A percentile compares a stretch with the other conserved stretches of the same genome.
phyloP scores from a whole-genome alignment of 306 rosid species.

The Bauhinia variegata region DNA sequence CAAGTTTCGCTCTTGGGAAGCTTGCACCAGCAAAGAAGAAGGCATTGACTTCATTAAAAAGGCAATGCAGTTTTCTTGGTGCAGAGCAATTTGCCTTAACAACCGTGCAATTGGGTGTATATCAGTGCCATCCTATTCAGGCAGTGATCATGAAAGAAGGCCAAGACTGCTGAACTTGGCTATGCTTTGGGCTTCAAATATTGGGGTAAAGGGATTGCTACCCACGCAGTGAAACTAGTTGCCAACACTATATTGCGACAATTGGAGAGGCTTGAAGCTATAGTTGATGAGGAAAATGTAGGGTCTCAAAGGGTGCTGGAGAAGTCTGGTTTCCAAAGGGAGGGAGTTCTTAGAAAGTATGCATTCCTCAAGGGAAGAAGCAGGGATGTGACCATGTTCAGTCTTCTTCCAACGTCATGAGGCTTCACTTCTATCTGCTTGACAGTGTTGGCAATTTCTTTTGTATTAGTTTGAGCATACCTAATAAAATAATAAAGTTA shows the following conservation, averaged over 20 bases:
- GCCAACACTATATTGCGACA: slow-evolving; percentile 41
- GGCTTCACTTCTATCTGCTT: not conserved
- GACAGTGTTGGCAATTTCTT: too few relatives aligned
- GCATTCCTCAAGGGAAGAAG: slow-evolving; percentile 33
- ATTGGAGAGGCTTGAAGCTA: slow-evolving; percentile 56
- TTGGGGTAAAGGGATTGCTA: slow-evolving; percentile 60
- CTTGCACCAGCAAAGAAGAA: slow-evolving; percentile 41
- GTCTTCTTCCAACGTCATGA: slow-evolving; percentile 36
- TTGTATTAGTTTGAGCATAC: too few relatives aligned
- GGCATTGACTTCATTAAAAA: slow-evolving; percentile 35
- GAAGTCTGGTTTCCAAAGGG: slow-evolving; percentile 54
- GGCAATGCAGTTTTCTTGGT: slow-evolving; percentile 38
- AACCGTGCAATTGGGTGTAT: slow-evolving; percentile 44
- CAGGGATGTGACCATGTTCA: slow-evolving; percentile 42
- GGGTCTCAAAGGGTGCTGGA: slow-evolving; percentile 52
- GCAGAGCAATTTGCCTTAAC: slow-evolving; percentile 47
- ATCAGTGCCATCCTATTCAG: slow-evolving; percentile 32
- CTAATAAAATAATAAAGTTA: too few relatives aligned
- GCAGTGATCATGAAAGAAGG: slow-evolving; percentile 38
- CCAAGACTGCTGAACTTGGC: slow-evolving; percentile 38
- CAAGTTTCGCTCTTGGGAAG: slow-evolving; percentile 51
- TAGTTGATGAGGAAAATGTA: slow-evolving; percentile 52
- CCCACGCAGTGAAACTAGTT: slow-evolving; percentile 52
- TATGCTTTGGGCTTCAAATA: slow-evolving; percentile 44
- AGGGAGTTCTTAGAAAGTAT: slow-evolving; percentile 55